phyloP scores from a whole-genome alignment of 169 alveolate species.

The Perkinsus olseni region DNA sequence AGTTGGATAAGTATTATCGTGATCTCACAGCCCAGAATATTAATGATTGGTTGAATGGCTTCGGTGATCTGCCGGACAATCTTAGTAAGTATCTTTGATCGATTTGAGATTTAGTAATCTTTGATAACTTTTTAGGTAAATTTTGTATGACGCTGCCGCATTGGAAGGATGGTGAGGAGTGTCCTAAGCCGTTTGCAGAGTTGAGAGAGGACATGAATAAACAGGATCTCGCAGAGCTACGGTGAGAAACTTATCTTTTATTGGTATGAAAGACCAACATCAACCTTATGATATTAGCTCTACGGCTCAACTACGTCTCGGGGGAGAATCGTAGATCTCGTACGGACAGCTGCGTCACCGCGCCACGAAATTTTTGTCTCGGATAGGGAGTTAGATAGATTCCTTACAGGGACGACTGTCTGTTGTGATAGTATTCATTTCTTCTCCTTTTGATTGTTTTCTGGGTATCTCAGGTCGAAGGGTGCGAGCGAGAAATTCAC shows the following conservation, averaged over 20 bases:
- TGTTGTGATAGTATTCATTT: too few species aligned
- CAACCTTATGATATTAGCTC: too few species aligned
- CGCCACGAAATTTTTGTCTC: too few species aligned
- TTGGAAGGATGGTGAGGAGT: slow-evolving; percentile 20
- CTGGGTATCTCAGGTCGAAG: not conserved
- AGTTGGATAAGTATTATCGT: slow-evolving; percentile 32
- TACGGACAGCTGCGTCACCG: too few species aligned
- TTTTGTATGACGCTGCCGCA: slow-evolving; percentile 27
- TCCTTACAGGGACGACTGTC: too few species aligned
- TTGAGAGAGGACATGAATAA: not conserved
- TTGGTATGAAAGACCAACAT: too few species aligned
- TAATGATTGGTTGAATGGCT: slow-evolving; percentile 31
- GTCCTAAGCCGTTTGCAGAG: not conserved
- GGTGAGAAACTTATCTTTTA: not conserved
- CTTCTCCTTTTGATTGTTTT: too few species aligned
- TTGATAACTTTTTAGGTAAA: not conserved
- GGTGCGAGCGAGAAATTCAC: not conserved
- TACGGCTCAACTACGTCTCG: too few species aligned
- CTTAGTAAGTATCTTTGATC: not conserved
- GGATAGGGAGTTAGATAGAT: too few species aligned
- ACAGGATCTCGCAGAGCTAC: not conserved
- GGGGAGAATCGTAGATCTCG: too few species aligned
- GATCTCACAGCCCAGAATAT: slow-evolving; percentile 30
- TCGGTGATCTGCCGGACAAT: slow-evolving; percentile 30
- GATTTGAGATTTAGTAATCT: not conserved